Evolutionary conservation across 2,329 filamentous ascomycete species (phyloP).

Genomic region (Exophiala sideris): DNA sequence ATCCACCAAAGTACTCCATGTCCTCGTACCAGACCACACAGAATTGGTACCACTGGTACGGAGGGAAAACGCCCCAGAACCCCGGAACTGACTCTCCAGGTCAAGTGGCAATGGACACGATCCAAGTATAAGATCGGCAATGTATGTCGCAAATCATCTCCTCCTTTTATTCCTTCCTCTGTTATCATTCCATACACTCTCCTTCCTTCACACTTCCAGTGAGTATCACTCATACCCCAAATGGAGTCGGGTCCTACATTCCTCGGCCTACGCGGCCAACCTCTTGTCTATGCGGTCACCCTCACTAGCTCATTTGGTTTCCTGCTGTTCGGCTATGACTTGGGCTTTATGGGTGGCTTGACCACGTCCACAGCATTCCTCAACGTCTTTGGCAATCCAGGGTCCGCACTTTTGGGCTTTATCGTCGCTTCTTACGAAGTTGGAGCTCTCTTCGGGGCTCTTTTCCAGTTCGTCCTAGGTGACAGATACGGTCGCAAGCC

Average conservation of each 20-base stretch:
- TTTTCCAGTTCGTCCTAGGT: conserved; percentile 50
- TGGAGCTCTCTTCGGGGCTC: conserved; percentile 51
- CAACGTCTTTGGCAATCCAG: conserved; percentile 48
- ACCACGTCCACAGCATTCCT: conserved; percentile 65
- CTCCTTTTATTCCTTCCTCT: background rate
- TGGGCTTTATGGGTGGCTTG: conserved; percentile 68
- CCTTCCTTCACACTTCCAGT: background rate
- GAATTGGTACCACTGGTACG: background rate
- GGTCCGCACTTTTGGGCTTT: conserved; percentile 14
- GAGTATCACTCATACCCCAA: background rate
- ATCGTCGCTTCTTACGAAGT: conserved; percentile 43
- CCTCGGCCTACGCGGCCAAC: conserved; percentile 2
- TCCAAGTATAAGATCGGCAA: background rate
- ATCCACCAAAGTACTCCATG: no score
- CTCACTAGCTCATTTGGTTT: conserved; percentile 18
- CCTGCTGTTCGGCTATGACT: conserved; percentile 23
- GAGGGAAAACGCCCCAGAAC: background rate
- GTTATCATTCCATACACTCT: background rate
- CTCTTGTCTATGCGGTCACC: conserved; percentile 10
- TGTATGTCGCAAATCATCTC: background rate
- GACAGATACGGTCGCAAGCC: conserved; percentile 45
- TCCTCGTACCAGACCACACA: background rate
- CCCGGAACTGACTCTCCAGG: conserved; percentile 1
- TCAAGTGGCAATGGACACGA: background rate
- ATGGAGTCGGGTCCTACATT: background rate